These are phyloP conservation scores for Cryptococcus jaspeensis DNA, from an alignment of 1,284 basidiomycete genomes.

Conservation along the genomic window DNA sequence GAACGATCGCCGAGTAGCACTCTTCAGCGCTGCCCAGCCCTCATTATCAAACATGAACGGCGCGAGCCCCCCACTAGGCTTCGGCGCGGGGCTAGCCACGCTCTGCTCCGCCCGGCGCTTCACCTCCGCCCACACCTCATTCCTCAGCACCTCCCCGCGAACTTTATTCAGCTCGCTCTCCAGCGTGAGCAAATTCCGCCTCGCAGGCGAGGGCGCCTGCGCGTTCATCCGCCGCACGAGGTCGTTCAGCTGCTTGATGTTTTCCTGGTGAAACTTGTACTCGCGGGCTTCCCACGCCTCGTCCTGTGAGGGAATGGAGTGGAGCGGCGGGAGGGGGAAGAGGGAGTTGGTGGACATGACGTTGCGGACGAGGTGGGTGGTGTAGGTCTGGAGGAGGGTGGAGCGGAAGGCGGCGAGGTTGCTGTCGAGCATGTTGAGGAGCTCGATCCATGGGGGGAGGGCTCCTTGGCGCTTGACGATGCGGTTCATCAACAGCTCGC, in stretches of 20 bases:
- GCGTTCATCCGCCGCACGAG: slow-evolving; percentile 75
- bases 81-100: not conserved
- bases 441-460: slow-evolving; percentile 86
- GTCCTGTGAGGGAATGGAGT: slow-evolving; percentile 61
- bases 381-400: slow-evolving; percentile 54
- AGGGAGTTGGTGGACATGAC: slow-evolving; percentile 54
- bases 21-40: slow-evolving; percentile 23
- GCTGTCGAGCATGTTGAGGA: slow-evolving; percentile 66
- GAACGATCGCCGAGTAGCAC: slow-evolving; percentile 27
- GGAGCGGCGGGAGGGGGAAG: slow-evolving; percentile 47
- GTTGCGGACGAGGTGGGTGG: slow-evolving; percentile 63
- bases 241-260: slow-evolving; percentile 68
- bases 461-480: slow-evolving; percentile 82
- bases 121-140: slow-evolving; percentile 40
- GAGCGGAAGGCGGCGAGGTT: slow-evolving; percentile 64
- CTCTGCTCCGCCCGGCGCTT: slow-evolving; percentile 29
- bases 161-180: slow-evolving; percentile 61
- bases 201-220: slow-evolving; percentile 70
- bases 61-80: not conserved
- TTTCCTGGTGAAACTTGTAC: slow-evolving; percentile 65
- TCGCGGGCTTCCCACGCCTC: slow-evolving; percentile 72
- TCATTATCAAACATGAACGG: slow-evolving; percentile 22
- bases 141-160: slow-evolving; percentile 55
- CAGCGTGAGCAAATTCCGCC: slow-evolving; percentile 61
- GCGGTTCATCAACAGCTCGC: slow-evolving; percentile 78